A percentile compares a stretch with the other conserved stretches of the same genome.
Conservation (phyloP, 1,284 basidiomycete species). For the Marasmius tenuissimus region DNA sequence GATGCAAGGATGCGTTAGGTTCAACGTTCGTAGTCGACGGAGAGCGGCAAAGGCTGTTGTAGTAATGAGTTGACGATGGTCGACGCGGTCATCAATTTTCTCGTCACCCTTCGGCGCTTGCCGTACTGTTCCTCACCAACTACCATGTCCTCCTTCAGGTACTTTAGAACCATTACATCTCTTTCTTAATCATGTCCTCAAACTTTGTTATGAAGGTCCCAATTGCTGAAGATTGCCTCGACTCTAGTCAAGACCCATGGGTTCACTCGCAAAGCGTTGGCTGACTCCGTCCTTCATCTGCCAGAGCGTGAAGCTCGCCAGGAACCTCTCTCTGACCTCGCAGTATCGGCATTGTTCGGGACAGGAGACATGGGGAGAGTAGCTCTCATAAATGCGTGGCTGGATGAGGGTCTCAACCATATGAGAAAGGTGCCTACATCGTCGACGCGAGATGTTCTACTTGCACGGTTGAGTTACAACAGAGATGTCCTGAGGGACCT, state of each 20-base stretch:
- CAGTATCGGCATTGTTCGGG: conserved; percentile 75
- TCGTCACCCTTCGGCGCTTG: background rate
- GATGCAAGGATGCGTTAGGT: background rate
- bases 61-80: background rate
- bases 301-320: conserved; percentile 37
- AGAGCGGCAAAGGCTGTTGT: background rate
- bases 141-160: conserved; percentile 6
- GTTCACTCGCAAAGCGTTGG: conserved; percentile 70
- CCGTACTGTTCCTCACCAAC: background rate
- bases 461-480: conserved; percentile 57
- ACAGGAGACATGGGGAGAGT: conserved; percentile 61
- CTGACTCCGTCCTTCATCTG: conserved; percentile 58
- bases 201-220: conserved; percentile 21
- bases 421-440: conserved; percentile 39
- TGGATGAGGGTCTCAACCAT: conserved; percentile 57
- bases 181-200: background rate
- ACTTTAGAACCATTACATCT: background rate
- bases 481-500: conserved; percentile 60
- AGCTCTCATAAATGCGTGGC: conserved; percentile 68
- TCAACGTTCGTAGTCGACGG: background rate
- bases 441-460: conserved; percentile 48
- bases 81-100: background rate
- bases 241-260: conserved; percentile 65
- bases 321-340: conserved; percentile 63
- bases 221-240: conserved; percentile 58